These are phyloP conservation scores for Acacia crassicarpa DNA, from an alignment of 306 rosid species.

Conservation along the genomic window DNA sequence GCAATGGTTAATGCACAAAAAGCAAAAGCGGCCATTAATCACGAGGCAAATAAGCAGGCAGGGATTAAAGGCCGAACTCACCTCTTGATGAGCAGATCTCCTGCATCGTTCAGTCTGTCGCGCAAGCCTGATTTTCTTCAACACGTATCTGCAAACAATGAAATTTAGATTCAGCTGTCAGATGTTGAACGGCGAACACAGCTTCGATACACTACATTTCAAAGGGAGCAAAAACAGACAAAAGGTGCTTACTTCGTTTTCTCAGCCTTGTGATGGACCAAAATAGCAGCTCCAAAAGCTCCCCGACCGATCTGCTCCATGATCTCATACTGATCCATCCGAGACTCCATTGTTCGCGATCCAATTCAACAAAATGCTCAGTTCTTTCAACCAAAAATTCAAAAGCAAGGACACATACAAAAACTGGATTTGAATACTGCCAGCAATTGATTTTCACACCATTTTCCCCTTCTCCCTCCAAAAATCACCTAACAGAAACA, in stretches of 20 bases:
- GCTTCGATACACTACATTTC: conserved; percentile 15
- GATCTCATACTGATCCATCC: conserved; percentile 99
- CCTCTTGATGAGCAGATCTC: conserved; percentile 99
- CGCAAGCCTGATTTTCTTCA: conserved; percentile 99
- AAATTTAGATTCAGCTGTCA: conserved; percentile 33
- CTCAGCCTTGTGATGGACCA: conserved; percentile 88
- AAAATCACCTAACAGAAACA: conserved; percentile 24
- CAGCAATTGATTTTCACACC: conserved; percentile 36
- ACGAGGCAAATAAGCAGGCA: conserved; percentile 29
- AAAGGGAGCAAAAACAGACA: background rate
- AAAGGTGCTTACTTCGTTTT: conserved; percentile 65
- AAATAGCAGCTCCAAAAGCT: conserved; percentile 99
- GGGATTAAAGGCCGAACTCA: conserved; percentile 26
- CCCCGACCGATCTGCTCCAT: conserved; percentile 99
- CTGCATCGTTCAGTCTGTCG: conserved; percentile 98
- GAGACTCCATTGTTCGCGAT: conserved; percentile 67
- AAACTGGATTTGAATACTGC: conserved; percentile 1
- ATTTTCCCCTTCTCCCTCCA: conserved; percentile 28
- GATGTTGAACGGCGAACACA: conserved; percentile 1
- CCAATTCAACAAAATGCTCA: conserved; percentile 28
- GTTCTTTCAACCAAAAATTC: conserved; percentile 4
- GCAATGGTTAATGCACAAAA: conserved; percentile 20
- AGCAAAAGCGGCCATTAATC: background rate
- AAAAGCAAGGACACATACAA: conserved; percentile 6
- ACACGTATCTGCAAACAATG: conserved; percentile 70